Evolutionary conservation across 495 filamentous ascomycete species (phyloP).

Genomic region (Talaromyces trachyspermus): DNA sequence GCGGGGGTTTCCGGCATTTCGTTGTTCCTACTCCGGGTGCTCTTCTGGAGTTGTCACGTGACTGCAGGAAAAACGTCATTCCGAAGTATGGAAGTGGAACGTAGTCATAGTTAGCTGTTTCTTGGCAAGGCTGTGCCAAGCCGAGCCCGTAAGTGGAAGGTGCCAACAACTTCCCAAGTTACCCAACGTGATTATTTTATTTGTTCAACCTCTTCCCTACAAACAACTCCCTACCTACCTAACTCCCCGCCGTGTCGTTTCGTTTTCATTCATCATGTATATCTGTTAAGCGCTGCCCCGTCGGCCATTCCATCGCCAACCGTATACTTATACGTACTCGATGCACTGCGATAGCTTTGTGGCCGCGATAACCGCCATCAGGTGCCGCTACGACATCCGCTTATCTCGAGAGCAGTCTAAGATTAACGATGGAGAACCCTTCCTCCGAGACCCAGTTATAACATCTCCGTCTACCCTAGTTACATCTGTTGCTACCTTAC

Average conservation of each 20-base stretch:
- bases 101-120: too few relatives aligned
- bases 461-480: not conserved
- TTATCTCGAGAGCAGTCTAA: conserved; percentile 3
- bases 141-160: too few relatives aligned
- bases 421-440: not conserved
- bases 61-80: not conserved
- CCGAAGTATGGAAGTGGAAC: too few relatives aligned
- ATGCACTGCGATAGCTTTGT: too few relatives aligned
- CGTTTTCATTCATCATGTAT: too few relatives aligned
- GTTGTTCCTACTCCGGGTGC: not conserved
- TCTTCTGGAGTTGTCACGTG: not conserved
- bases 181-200: too few relatives aligned
- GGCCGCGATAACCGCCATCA: not conserved
- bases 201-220: too few relatives aligned
- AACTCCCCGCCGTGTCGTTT: too few relatives aligned
- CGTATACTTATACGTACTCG: not conserved
- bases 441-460: conserved; percentile 3
- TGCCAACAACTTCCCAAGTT: too few relatives aligned
- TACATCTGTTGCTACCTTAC: conserved; percentile 2
- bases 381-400: not conserved
- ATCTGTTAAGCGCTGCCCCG: too few relatives aligned
- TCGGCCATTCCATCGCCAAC: too few relatives aligned
- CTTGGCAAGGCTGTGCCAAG: not conserved
- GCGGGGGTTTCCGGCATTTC: not conserved
- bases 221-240: too few relatives aligned